Evolutionary conservation across 352 stramenopile species (phyloP).

Genomic region (Pythium guiyangense): DNA sequence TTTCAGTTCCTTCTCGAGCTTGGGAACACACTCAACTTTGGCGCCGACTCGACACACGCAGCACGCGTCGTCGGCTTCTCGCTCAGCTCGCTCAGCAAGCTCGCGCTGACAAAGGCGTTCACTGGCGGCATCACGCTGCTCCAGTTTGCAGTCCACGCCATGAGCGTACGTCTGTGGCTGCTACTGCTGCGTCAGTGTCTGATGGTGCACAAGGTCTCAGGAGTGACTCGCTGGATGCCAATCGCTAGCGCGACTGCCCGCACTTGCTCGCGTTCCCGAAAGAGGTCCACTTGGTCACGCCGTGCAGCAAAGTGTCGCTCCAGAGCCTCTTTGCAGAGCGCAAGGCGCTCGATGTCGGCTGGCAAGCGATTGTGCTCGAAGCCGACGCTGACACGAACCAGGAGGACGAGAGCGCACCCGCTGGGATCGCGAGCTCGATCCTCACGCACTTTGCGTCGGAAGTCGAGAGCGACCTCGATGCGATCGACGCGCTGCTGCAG

Average conservation of each 20-base stretch:
- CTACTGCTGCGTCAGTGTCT: neutral
- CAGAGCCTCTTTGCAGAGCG: slow-evolving; percentile 52
- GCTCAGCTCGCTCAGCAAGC: slow-evolving; percentile 68
- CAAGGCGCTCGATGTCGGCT: slow-evolving; percentile 46
- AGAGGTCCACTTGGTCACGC: slow-evolving; percentile 55
- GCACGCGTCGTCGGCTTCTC: slow-evolving; percentile 52
- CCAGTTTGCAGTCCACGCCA: slow-evolving; percentile 74
- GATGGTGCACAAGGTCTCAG: neutral
- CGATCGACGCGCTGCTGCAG: slow-evolving; percentile 36
- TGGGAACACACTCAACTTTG: slow-evolving; percentile 73
- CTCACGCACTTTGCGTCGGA: slow-evolving; percentile 53
- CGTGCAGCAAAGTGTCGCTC: slow-evolving; percentile 65
- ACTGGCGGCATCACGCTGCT: slow-evolving; percentile 66
- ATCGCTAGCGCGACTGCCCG: slow-evolving; percentile 47
- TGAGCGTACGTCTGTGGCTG: slow-evolving; percentile 33
- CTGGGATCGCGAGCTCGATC: slow-evolving; percentile 24
- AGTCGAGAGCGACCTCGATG: slow-evolving; percentile 54
- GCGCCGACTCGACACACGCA: slow-evolving; percentile 3
- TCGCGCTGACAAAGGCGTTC: slow-evolving; percentile 81
- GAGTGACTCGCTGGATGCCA: slow-evolving; percentile 1
- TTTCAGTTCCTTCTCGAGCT: slow-evolving; percentile 72
- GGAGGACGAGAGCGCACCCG: neutral
- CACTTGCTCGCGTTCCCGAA: slow-evolving; percentile 53
- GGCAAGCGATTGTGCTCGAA: slow-evolving; percentile 52
- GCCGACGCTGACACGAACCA: slow-evolving; percentile 21